Percentiles rank a stretch among this genome's conserved stretches.
Conservation (phyloP, 169 alveolate genomes). For the Cryptosporidium baileyi region DNA sequence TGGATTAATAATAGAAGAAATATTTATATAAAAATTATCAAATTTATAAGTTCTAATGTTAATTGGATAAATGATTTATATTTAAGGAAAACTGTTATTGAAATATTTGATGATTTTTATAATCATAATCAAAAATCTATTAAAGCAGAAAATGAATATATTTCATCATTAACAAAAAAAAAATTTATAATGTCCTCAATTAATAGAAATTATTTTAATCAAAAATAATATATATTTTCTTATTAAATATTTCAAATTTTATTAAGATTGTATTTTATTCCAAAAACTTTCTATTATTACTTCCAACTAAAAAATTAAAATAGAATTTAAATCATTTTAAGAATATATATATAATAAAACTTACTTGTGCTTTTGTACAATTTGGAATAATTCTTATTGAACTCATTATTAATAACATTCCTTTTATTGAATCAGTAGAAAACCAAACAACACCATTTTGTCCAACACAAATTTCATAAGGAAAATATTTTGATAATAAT, state of each 20-base stretch:
- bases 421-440: slow-evolving; percentile 14
- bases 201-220: slow-evolving; percentile 29
- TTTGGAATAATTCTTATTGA: slow-evolving; percentile 9
- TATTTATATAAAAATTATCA: not conserved
- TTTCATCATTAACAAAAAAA: not conserved
- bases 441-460: slow-evolving; percentile 60
- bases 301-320: not conserved
- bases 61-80: slow-evolving; percentile 6
- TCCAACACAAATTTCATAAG: slow-evolving; percentile 61
- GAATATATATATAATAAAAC: not conserved
- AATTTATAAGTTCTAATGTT: slow-evolving; percentile 1
- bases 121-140: not conserved
- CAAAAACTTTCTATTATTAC: slow-evolving; percentile 31
- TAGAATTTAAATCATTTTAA: not conserved
- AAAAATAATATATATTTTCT: no score
- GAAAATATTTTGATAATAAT: slow-evolving; percentile 32
- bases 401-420: slow-evolving; percentile 47
- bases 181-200: slow-evolving; percentile 34
- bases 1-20: slow-evolving; percentile 52
- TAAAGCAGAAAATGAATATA: no score
- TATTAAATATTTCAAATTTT: no score
- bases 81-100: not conserved
- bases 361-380: slow-evolving; percentile 57
- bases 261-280: slow-evolving; percentile 18
- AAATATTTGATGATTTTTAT: slow-evolving; percentile 21